Conservation (phyloP, 208 protist species). For the Trypanosomatidae sp. region DNA sequence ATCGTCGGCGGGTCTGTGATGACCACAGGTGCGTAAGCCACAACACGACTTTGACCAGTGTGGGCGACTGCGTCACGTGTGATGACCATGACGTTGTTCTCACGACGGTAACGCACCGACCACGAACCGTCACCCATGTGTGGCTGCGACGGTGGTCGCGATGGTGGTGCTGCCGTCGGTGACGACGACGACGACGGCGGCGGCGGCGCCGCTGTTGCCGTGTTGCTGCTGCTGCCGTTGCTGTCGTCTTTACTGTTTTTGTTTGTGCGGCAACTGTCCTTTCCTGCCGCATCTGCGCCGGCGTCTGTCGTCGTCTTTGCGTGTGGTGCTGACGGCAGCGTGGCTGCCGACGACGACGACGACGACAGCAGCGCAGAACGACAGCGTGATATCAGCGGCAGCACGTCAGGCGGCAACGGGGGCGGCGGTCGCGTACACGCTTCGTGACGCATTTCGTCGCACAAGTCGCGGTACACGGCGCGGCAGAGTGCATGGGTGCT, state of each 20-base stretch:
- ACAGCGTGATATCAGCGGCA: too few species aligned
- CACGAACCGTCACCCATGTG: slow-evolving; percentile 17
- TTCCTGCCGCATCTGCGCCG: too few species aligned
- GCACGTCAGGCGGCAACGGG: slow-evolving; percentile 10
- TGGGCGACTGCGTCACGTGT: slow-evolving; percentile 18
- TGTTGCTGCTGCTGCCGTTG: background rate
- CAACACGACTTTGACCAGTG: slow-evolving; percentile 18
- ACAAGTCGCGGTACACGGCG: slow-evolving; percentile 66
- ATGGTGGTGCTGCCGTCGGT: background rate
- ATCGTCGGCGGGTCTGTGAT: slow-evolving; percentile 41
- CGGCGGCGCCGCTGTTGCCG: background rate
- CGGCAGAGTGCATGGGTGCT: slow-evolving; percentile 66
- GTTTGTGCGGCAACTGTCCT: too few species aligned
- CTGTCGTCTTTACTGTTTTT: too few species aligned
- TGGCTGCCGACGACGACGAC: too few species aligned
- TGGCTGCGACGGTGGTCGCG: background rate
- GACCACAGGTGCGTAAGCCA: slow-evolving; percentile 41
- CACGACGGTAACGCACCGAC: slow-evolving; percentile 18
- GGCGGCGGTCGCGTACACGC: slow-evolving; percentile 49
- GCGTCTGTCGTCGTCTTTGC: too few species aligned
- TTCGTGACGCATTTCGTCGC: slow-evolving; percentile 67
- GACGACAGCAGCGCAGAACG: too few species aligned
- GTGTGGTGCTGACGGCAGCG: too few species aligned
- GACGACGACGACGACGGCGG: background rate
- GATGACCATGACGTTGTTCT: slow-evolving; percentile 38